These are phyloP conservation scores for Penicillium decumbens DNA, from an alignment of 2,329 filamentous ascomycete species.

Conservation along the genomic window DNA sequence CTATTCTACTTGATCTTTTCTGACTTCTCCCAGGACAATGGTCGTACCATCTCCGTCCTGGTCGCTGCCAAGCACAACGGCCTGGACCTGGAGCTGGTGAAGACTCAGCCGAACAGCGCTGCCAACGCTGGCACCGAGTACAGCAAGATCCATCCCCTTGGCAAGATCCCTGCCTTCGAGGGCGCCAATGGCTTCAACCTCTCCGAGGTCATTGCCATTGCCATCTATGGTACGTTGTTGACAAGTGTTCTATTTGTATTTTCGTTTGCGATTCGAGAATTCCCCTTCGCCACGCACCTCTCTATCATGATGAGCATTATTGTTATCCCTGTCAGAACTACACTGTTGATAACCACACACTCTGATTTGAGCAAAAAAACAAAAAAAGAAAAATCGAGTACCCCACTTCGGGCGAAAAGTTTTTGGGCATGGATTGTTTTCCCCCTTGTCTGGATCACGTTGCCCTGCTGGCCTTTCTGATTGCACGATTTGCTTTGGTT, in stretches of 20 bases:
- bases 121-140: constrained; percentile 67
- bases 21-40: constrained; percentile 63
- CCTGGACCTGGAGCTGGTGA: constrained; percentile 81
- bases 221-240: constrained; percentile 83
- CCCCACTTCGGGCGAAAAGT: constrained; percentile 26
- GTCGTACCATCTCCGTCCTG: constrained; percentile 80
- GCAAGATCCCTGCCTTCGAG: constrained; percentile 89
- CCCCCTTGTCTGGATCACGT: constrained; percentile 14
- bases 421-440: constrained; percentile 7
- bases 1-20: background rate
- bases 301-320: constrained; percentile 60
- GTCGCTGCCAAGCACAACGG: constrained; percentile 97
- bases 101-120: constrained; percentile 46
- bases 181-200: constrained; percentile 87
- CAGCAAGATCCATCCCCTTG: constrained; percentile 77
- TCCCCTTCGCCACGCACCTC: constrained; percentile 3
- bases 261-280: constrained; percentile 4
- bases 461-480: constrained; percentile 11
- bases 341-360: constrained; percentile 70
- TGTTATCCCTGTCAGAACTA: constrained; percentile 99
- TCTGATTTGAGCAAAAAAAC: constrained; percentile 60
- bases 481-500: constrained; percentile 12
- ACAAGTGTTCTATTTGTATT: constrained; percentile 18
- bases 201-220: constrained; percentile 87
- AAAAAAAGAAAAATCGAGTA: constrained; percentile 43